Base-by-base conservation (phyloP, 768 basidiomycete genomes). In the Mycena vitilis region DNA sequence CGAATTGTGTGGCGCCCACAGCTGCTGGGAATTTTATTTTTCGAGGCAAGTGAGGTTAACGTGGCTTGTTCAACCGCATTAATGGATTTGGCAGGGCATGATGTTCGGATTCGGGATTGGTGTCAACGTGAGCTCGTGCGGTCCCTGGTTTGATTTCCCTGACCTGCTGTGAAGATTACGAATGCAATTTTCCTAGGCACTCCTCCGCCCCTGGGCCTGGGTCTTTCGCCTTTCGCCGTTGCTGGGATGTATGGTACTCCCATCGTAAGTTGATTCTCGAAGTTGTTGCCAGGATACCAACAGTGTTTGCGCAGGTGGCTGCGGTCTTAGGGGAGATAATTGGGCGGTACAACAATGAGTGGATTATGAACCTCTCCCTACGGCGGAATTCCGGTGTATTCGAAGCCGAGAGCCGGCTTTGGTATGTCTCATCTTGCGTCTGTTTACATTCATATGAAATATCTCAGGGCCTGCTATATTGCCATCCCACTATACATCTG, bases 81-180 rank as follows among this genome's bases (percentile, higher is more conserved):
- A 30, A 22, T 37, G 16, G 9, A 38, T 2, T 52, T 22, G 7
- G 22, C 62, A 65, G 63, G 87, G 82, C 7, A 72, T 86, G 54
- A 72, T 88, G 0, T 91, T 92, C 72, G 90, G 90, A 0, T 91
- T 91, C 74, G 78, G 83, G n/a, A 89, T 90, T 62, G 88, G 89
- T 42, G 86, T 89, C 60, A 89, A 89, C 67, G 86, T 86, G 56
- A 38, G 7, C 18, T 49, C 53, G 30, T 22, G 4, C 18, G 34
- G 3, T 16, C 23, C 30, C 38, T 25, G 16, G 30, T 45, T 37
- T 11, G 58, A 25, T 40, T 36, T 34, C 12, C n/a, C 54, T 53
- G 18, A 8, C 36, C 20, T 53, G 1, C 48, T 66, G 38, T 22
- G 5, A n/a, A 90, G 86, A 86, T 88, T 16, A 92, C 90, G 4